These are phyloP conservation scores for Exophiala viscosa DNA, from an alignment of 2,329 filamentous ascomycete genomes.

Conservation along the genomic window DNA sequence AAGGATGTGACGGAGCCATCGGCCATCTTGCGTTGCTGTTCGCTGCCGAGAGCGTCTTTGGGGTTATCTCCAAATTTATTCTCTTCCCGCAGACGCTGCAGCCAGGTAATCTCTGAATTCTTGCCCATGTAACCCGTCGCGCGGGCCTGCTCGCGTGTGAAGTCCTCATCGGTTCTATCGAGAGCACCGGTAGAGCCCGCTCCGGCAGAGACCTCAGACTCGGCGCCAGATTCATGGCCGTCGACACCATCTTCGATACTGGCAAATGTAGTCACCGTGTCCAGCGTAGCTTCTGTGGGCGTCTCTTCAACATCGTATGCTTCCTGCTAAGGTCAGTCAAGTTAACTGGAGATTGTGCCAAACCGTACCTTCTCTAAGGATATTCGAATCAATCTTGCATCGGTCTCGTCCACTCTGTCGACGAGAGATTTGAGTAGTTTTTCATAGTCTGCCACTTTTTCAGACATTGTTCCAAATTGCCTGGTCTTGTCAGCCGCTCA, in stretches of 20 bases:
- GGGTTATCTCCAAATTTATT: slow-evolving; percentile 34
- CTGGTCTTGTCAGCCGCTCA: slow-evolving; percentile 28
- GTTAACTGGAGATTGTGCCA: background rate
- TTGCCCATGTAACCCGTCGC: slow-evolving; percentile 45
- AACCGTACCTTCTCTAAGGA: slow-evolving; percentile 37
- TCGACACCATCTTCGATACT: slow-evolving; percentile 26
- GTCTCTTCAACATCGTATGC: slow-evolving; percentile 22
- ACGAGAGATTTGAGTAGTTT: slow-evolving; percentile 37
- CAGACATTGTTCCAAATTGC: slow-evolving; percentile 38
- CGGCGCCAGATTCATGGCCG: slow-evolving; percentile 23
- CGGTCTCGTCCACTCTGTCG: slow-evolving; percentile 32
- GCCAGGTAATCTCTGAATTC: slow-evolving; percentile 46
- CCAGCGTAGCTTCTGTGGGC: slow-evolving; percentile 9
- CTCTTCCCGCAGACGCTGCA: slow-evolving; percentile 40
- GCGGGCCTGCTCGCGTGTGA: slow-evolving; percentile 37
- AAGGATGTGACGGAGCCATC: slow-evolving; percentile 15
- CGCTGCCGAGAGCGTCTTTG: slow-evolving; percentile 7
- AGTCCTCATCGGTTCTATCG: slow-evolving; percentile 45
- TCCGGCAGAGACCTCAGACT: slow-evolving; percentile 26
- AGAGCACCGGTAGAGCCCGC: slow-evolving; percentile 43
- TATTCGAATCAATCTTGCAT: slow-evolving; percentile 35
- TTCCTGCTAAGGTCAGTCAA: slow-evolving; percentile 11
- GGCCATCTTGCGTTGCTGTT: slow-evolving; percentile 7
- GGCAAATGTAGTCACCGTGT: slow-evolving; percentile 3
- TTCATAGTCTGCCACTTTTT: slow-evolving; percentile 40